Base-by-base conservation (phyloP, 441 rosid genomes). In the Omphalea diandra region DNA sequence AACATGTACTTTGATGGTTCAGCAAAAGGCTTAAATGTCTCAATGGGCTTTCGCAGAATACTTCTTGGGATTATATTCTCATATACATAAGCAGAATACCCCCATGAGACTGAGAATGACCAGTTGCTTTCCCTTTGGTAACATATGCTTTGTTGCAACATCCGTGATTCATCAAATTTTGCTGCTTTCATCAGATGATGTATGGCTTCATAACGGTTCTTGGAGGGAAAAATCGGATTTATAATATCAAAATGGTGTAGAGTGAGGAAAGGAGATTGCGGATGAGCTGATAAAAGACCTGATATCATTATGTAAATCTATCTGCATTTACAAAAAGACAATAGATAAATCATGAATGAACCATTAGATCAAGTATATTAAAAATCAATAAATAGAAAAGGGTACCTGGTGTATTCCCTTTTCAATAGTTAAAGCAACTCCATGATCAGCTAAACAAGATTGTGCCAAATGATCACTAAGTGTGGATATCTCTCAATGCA, bases 91-190 rank as follows among this genome's bases (percentile, higher is more conserved):
- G 76, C 65, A 0, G 91, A 76, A 77, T 87, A 88, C 50, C 93
- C 97, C 97, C 97, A 90, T 0, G 97, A 83, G 65, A 90, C 65
- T 0, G 90, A 84, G 78, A 88, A 62, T 0, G 91, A 82, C 88
- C 87, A 88, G 69, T 74, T 81, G n/a, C 38, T 69, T 61, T 67
- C 77, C 41, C 82, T 77, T 67, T 73, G 70, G 77, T 86, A 77
- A 79, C 91, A 90, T 20, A 90, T 79, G 0, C 86, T 80, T 74
- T 90, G 94, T 40, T 87, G 94, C 6, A 84, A 36, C 14, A 85
- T 49, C n/a, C 89, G 86, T 31, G 90, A 83, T 29, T 78, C 85
- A 76, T 88, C 94, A 6, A 77, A 54, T 1, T 76, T 65, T 22
- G 83, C 90, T 0, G 86, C 82, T 72, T 78, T 72, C 90, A 88